phyloP scores from a whole-genome alignment of 1,284 basidiomycete species.

The Sutorius eximius region DNA sequence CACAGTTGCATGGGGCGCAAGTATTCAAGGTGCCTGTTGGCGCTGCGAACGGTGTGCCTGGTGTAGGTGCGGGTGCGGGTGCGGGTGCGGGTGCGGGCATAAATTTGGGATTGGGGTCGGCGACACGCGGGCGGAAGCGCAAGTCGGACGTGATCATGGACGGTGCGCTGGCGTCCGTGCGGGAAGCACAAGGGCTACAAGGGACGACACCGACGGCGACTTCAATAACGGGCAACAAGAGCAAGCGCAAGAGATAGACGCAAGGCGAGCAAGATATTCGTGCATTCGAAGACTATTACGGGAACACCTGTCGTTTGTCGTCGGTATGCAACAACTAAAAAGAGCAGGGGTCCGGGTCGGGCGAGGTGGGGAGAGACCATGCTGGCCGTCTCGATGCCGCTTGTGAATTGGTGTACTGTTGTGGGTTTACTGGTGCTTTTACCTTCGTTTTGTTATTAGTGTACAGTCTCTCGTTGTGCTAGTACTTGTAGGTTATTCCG shows the following conservation, averaged over 20 bases:
- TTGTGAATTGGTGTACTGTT: not conserved
- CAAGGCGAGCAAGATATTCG: not conserved
- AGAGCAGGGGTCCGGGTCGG: not conserved
- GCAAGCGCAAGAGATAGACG: conserved; percentile 30
- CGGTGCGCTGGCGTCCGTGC: conserved; percentile 8
- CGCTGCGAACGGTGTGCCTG: not conserved
- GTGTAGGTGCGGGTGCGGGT: not conserved
- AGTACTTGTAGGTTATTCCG: too few species aligned
- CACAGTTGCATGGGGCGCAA: not conserved
- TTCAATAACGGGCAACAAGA: conserved; percentile 16
- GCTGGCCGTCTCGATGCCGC: not conserved
- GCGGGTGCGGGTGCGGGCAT: not conserved
- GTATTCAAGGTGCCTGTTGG: conserved; percentile 7
- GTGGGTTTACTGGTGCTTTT: not conserved
- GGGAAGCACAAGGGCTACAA: not conserved
- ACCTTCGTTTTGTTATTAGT: too few species aligned
- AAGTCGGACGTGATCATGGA: conserved; percentile 45
- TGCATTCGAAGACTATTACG: too few species aligned
- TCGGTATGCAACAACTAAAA: not conserved
- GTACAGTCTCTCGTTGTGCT: too few species aligned
- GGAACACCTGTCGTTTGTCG: not conserved
- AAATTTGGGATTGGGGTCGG: not conserved
- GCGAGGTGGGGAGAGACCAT: not conserved
- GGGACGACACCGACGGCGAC: not conserved
- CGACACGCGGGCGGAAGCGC: conserved; percentile 41